phyloP scores from a whole-genome alignment of 495 filamentous ascomycete genomes.

The Tuber melanosporum region DNA sequence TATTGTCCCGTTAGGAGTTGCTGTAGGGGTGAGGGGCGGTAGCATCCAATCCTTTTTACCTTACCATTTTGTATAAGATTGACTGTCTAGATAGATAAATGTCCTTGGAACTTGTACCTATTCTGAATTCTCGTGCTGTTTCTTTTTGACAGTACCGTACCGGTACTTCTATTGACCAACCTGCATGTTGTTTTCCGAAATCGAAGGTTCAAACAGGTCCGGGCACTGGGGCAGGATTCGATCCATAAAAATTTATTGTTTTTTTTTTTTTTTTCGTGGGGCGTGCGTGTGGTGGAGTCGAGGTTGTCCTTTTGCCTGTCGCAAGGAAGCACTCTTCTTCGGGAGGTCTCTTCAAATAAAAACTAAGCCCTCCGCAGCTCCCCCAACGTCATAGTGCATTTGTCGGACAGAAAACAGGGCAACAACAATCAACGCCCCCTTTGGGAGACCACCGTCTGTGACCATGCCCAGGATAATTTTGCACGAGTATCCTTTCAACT shows the following conservation, averaged over 20 bases:
- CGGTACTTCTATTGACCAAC: conserved; percentile 17
- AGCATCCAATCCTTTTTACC: not conserved
- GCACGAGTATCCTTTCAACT: conserved; percentile 18
- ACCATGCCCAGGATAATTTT: conserved; percentile 31
- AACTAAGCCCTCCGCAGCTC: conserved; percentile 37
- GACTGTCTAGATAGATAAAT: not conserved
- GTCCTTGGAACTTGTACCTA: not conserved
- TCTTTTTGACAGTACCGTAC: conserved; percentile 16
- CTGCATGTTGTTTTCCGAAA: conserved; percentile 30
- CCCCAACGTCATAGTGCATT: conserved; percentile 41
- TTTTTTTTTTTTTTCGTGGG: conserved; percentile 32
- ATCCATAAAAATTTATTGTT: not conserved
- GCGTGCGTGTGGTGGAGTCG: conserved; percentile 32
- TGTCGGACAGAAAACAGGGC: conserved; percentile 40
- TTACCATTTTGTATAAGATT: conserved; percentile 3
- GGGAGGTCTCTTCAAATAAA: conserved; percentile 40
- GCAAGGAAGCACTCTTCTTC: conserved; percentile 38
- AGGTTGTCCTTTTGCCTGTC: conserved; percentile 30
- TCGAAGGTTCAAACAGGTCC: conserved; percentile 35
- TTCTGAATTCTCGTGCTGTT: conserved; percentile 3
- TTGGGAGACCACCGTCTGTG: conserved; percentile 36
- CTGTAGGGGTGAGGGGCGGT: not conserved
- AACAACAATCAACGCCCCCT: conserved; percentile 38
- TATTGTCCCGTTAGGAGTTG: not conserved
- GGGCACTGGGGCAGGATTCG: conserved; percentile 24